Percentiles rank a stretch among this genome's conserved stretches.
These are phyloP conservation scores for Mortierella polycephala DNA, from an alignment of 371 early-diverging fungal species.

Conservation along the genomic window DNA sequence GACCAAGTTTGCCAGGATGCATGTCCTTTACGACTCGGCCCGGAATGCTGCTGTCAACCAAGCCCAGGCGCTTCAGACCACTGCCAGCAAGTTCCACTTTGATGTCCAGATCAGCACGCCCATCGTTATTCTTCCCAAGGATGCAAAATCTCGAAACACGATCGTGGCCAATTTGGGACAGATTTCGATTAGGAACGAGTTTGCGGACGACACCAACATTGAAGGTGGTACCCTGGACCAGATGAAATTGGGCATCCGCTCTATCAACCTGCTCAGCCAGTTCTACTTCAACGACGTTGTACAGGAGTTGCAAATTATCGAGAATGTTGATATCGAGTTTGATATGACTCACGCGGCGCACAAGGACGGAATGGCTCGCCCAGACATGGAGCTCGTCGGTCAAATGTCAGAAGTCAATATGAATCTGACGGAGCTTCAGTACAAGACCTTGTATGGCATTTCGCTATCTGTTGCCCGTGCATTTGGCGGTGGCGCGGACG, in stretches of 20 bases:
- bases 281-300: constrained; percentile 54
- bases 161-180: constrained; percentile 90
- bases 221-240: constrained; percentile 58
- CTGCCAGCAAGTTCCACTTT: constrained; percentile 83
- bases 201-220: constrained; percentile 56
- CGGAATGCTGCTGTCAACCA: constrained; percentile 84
- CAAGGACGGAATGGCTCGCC: constrained; percentile 53
- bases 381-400: constrained; percentile 64
- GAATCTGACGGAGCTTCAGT: constrained; percentile 84
- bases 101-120: constrained; percentile 90
- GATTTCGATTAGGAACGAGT: constrained; percentile 83
- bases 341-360: constrained; percentile 62
- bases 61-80: constrained; percentile 81
- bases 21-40: constrained; percentile 88
- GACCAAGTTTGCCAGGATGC: constrained; percentile 88
- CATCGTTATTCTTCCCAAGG: constrained; percentile 87
- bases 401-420: constrained; percentile 81
- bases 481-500: constrained; percentile 58
- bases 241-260: constrained; percentile 75
- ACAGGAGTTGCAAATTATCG: constrained; percentile 78
- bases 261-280: constrained; percentile 74
- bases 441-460: constrained; percentile 75
- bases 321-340: constrained; percentile 83
- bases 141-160: constrained; percentile 63
- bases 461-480: constrained; percentile 67